phyloP scores from a whole-genome alignment of 202 grass and related monocot species.

The Digitaria exilis region DNA sequence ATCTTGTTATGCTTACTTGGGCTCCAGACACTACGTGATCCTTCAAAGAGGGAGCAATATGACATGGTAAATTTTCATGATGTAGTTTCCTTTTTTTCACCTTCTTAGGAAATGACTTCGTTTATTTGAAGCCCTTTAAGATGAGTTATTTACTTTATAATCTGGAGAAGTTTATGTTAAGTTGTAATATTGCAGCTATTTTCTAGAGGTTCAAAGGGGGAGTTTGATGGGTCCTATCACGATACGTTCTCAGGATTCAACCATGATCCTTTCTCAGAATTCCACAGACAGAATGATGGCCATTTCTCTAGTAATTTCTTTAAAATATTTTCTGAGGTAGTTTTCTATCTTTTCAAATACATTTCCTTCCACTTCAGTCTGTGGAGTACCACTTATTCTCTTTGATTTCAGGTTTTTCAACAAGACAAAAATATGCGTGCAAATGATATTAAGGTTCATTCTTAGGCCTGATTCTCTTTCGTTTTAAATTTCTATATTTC shows the following conservation, averaged over 20 bases:
- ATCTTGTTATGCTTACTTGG: slow-evolving; percentile 40
- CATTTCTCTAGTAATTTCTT: slow-evolving; percentile 88
- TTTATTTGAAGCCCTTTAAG: slow-evolving; percentile 34
- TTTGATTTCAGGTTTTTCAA: slow-evolving; percentile 78
- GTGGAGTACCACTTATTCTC: slow-evolving; percentile 32
- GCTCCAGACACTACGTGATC: slow-evolving; percentile 77
- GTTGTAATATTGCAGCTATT: slow-evolving; percentile 63
- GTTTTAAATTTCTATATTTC: slow-evolving; percentile 2
- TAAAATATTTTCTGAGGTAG: slow-evolving; percentile 94
- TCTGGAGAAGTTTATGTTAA: slow-evolving; percentile 37
- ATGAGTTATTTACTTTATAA: slow-evolving; percentile 23
- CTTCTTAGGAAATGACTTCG: neutral
- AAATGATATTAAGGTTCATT: slow-evolving; percentile 77
- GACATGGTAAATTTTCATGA: slow-evolving; percentile 65
- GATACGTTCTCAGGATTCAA: slow-evolving; percentile 75
- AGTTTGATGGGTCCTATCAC: slow-evolving; percentile 57
- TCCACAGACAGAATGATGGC: slow-evolving; percentile 52
- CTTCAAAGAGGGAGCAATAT: slow-evolving; percentile 79
- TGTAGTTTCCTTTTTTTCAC: neutral
- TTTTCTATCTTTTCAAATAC: slow-evolving; percentile 26
- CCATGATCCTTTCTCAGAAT: slow-evolving; percentile 70
- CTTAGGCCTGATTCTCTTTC: slow-evolving; percentile 35
- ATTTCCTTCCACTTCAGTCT: slow-evolving; percentile 8
- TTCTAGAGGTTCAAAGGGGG: slow-evolving; percentile 54
- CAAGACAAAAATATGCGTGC: slow-evolving; percentile 62